Evolutionary conservation across 2,329 filamentous ascomycete species (phyloP).

Genomic region (Aureobasidium sp.): DNA sequence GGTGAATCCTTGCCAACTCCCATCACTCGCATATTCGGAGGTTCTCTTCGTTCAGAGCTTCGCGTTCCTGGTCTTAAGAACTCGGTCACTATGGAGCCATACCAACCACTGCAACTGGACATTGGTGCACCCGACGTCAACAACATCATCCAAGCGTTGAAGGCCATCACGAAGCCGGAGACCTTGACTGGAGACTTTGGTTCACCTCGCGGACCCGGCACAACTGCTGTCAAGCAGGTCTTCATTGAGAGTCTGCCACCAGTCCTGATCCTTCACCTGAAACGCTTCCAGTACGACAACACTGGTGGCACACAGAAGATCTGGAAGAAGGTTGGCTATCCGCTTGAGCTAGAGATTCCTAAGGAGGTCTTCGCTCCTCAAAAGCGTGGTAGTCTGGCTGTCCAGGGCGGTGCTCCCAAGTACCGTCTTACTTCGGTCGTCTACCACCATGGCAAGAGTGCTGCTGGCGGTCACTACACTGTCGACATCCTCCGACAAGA

Average conservation of each 20-base stretch:
- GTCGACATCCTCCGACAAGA: slow-evolving; percentile 95
- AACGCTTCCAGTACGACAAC: slow-evolving; percentile 93
- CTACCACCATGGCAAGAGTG: slow-evolving; percentile 96
- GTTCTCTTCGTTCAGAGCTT: slow-evolving; percentile 82
- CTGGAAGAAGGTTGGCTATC: slow-evolving; percentile 96
- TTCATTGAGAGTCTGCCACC: slow-evolving; percentile 89
- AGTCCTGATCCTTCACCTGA: slow-evolving; percentile 88
- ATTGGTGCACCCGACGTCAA: slow-evolving; percentile 81
- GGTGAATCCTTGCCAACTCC: slow-evolving; percentile 61
- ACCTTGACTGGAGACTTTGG: slow-evolving; percentile 79
- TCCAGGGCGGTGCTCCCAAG: slow-evolving; percentile 65
- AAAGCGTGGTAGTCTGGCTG: slow-evolving; percentile 58
- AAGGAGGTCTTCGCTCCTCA: slow-evolving; percentile 78
- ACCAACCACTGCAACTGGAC: slow-evolving; percentile 89
- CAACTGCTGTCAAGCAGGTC: slow-evolving; percentile 82
- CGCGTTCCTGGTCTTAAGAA: slow-evolving; percentile 79
- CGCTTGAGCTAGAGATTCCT: slow-evolving; percentile 87
- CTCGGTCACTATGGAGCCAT: slow-evolving; percentile 87
- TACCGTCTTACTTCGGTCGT: slow-evolving; percentile 86
- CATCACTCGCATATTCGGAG: slow-evolving; percentile 90
- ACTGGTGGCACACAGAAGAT: slow-evolving; percentile 89
- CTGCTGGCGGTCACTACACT: slow-evolving; percentile 92
- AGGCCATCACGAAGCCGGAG: slow-evolving; percentile 75
- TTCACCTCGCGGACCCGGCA: slow-evolving; percentile 67
- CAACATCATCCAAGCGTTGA: slow-evolving; percentile 88